Evolutionary conservation across 805 yeast genomes (phyloP).

Genomic region (Candida ovalis): DNA sequence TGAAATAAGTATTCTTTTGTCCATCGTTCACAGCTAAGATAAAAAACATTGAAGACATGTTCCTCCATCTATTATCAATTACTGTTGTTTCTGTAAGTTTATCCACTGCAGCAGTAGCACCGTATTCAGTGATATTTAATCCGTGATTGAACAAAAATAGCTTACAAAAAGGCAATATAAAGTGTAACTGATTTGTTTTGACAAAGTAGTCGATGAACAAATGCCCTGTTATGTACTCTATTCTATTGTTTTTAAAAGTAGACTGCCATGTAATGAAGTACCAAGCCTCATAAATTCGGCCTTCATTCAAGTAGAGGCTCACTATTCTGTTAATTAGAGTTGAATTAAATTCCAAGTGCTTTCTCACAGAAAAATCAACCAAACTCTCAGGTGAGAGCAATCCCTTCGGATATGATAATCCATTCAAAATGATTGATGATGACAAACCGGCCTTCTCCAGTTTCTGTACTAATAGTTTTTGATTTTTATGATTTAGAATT

Average conservation of each 20-base stretch:
- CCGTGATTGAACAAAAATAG: background rate
- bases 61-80: background rate
- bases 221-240: slow-evolving; percentile 2
- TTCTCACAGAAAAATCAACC: too few relatives aligned
- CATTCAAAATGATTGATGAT: background rate
- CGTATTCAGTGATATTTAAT: slow-evolving; percentile 3
- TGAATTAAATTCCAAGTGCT: background rate
- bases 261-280: background rate
- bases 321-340: background rate
- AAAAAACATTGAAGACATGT: background rate
- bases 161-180: slow-evolving; percentile 6
- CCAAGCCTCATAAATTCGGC: slow-evolving; percentile 9
- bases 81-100: background rate
- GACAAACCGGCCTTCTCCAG: background rate
- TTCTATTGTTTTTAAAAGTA: background rate
- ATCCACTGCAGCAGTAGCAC: background rate
- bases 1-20: background rate
- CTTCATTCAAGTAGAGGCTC: slow-evolving; percentile 1
- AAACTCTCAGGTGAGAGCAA: background rate
- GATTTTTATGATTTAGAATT: background rate
- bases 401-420: background rate
- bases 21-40: background rate
- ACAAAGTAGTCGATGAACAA: slow-evolving; percentile 5
- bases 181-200: background rate
- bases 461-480: background rate